Conservation (phyloP, 2,329 filamentous ascomycete genomes). For the Epichloe glyceriae region DNA sequence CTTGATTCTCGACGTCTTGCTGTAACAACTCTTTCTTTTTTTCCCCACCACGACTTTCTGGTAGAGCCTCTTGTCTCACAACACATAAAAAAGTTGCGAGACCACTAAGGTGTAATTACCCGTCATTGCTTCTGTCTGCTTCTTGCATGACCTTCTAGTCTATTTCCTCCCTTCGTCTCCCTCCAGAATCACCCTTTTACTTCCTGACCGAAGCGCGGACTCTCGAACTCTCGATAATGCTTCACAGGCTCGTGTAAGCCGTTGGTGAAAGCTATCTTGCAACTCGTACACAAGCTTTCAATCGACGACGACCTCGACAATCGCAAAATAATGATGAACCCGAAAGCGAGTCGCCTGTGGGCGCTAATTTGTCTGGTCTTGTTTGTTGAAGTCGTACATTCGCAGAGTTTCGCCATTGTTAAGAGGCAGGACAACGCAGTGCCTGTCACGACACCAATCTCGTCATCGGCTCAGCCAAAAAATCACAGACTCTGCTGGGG, state of each 20-base stretch:
- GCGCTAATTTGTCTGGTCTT: slow-evolving; percentile 27
- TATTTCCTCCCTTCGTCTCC: not conserved
- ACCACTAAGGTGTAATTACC: not conserved
- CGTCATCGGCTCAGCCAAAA: not conserved
- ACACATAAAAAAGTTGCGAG: not conserved
- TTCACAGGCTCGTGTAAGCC: slow-evolving; percentile 6
- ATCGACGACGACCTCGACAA: slow-evolving; percentile 1
- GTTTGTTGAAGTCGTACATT: slow-evolving; percentile 23
- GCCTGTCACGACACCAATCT: not conserved
- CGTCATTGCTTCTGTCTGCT: slow-evolving; percentile 1
- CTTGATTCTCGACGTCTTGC: not conserved
- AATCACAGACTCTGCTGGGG: not conserved
- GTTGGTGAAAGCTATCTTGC: slow-evolving; percentile 10
- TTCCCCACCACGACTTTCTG: not conserved
- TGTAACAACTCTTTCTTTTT: not conserved
- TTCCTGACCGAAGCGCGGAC: not conserved
- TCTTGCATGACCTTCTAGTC: not conserved
- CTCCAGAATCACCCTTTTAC: not conserved
- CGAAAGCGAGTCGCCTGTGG: slow-evolving; percentile 21
- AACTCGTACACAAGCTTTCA: slow-evolving; percentile 3
- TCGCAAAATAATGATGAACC: slow-evolving; percentile 19
- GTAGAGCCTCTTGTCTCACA: not conserved
- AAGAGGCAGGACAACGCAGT: slow-evolving; percentile 21
- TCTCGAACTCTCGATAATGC: slow-evolving; percentile 9
- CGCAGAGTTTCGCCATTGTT: slow-evolving; percentile 19